phyloP scores from a whole-genome alignment of 148 eudicot genomes.

The Diospyros lotus region DNA sequence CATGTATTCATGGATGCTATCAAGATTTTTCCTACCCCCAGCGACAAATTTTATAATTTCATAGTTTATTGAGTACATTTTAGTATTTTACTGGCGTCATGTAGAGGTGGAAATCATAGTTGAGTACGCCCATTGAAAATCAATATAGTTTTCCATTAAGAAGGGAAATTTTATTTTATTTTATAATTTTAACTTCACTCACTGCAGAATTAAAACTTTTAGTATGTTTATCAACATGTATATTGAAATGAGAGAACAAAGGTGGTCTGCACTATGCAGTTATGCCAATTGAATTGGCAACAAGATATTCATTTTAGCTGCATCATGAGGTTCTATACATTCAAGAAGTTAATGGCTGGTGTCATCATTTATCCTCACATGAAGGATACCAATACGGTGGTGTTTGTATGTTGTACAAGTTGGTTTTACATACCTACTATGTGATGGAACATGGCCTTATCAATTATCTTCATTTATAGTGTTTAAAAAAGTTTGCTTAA shows the following conservation, averaged over 20 bases:
- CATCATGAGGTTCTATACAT: neutral
- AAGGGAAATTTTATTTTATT: neutral
- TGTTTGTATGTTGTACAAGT: too few relatives aligned
- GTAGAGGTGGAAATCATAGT: neutral
- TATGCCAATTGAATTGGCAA: neutral
- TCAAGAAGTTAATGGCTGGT: too few relatives aligned
- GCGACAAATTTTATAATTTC: too few relatives aligned
- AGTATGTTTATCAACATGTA: neutral
- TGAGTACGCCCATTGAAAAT: neutral
- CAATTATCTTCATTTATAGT: too few relatives aligned
- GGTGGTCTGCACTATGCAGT: neutral
- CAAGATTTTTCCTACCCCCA: neutral
- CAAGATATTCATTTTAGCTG: neutral
- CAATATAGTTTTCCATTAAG: neutral
- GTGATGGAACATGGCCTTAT: too few relatives aligned
- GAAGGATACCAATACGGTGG: too few relatives aligned
- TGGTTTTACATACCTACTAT: too few relatives aligned
- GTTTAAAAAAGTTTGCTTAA: too few relatives aligned
- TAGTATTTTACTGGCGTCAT: neutral
- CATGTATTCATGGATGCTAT: neutral
- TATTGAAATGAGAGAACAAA: neutral
- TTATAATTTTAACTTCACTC: too few relatives aligned
- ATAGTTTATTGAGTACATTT: neutral
- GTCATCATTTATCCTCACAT: too few relatives aligned
- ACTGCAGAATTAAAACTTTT: too few relatives aligned